A percentile compares a stretch with the other conserved stretches of the same genome.
Conservation (phyloP, 768 basidiomycete genomes). For the Flagelloscypha sp. region DNA sequence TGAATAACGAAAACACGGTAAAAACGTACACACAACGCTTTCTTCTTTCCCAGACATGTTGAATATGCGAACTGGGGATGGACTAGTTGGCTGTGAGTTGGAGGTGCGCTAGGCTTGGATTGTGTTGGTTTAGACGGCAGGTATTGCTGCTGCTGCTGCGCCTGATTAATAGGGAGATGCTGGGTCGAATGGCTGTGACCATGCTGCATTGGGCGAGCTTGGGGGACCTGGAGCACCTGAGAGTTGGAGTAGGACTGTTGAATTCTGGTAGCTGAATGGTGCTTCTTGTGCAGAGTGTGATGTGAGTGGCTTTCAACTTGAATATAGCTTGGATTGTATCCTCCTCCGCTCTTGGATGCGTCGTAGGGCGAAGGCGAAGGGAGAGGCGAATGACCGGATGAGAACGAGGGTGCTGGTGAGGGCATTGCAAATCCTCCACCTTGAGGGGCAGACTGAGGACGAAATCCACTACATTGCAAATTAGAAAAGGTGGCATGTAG, state of each 20-base stretch:
- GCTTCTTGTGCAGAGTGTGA: no score
- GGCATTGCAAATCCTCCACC: not conserved
- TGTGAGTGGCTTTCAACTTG: no score
- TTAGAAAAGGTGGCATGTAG: not conserved
- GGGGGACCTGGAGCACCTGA: not conserved
- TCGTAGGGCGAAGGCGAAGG: no score
- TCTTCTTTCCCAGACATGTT: constrained; percentile 15
- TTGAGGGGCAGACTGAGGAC: not conserved
- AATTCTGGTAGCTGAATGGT: no score
- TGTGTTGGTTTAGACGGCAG: not conserved
- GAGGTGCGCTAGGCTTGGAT: no score
- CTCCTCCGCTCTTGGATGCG: no score
- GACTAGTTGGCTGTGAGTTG: no score
- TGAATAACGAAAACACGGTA: not conserved
- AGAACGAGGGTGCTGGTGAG: constrained; percentile 1
- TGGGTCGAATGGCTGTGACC: not conserved
- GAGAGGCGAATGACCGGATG: not conserved
- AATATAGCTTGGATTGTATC: no score
- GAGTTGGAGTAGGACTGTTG: not conserved
- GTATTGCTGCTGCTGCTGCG: not conserved
- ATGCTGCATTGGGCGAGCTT: not conserved
- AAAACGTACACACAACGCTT: constrained; percentile 12
- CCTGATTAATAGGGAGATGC: not conserved
- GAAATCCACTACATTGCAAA: not conserved
- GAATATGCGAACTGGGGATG: constrained; percentile 14